These are phyloP conservation scores for Saccharomyces mikatae DNA, from an alignment of 805 yeast genomes.

Conservation along the genomic window DNA sequence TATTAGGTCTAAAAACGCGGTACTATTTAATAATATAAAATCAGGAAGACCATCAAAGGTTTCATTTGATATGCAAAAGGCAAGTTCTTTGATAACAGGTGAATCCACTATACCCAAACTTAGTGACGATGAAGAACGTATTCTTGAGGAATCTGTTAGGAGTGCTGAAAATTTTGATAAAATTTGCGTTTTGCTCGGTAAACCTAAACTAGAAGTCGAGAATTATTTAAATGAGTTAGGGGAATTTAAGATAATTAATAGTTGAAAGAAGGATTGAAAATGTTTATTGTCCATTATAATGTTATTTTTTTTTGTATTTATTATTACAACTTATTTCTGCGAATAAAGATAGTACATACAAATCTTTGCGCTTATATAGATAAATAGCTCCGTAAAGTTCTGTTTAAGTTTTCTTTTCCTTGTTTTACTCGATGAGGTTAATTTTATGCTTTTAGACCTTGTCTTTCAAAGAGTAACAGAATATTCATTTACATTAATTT, in stretches of 20 bases:
- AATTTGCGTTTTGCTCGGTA: slow-evolving; percentile 61
- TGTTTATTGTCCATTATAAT: background rate
- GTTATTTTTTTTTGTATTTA: background rate
- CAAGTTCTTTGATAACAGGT: slow-evolving; percentile 3
- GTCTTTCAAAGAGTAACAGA: background rate
- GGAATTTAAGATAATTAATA: slow-evolving; percentile 41
- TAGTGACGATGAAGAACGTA: slow-evolving; percentile 20
- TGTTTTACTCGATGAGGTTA: background rate
- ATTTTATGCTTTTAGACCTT: background rate
- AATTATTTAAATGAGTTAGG: slow-evolving; percentile 39
- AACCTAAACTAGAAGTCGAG: slow-evolving; percentile 50
- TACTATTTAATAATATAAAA: background rate
- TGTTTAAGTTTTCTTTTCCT: background rate
- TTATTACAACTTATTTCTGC: background rate
- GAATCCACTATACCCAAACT: slow-evolving; percentile 6
- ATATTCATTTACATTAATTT: background rate
- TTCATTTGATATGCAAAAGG: slow-evolving; percentile 18
- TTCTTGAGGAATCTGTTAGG: slow-evolving; percentile 39
- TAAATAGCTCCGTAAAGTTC: background rate
- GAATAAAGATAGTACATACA: background rate
- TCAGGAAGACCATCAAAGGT: slow-evolving; percentile 17
- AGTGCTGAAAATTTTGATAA: slow-evolving; percentile 52
- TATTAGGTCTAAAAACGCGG: background rate
- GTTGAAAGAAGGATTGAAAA: slow-evolving; percentile 13
- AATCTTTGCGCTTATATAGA: background rate